These are phyloP conservation scores for Phytophthora sp. DNA, from an alignment of 352 stramenopile genomes.

Conservation along the genomic window DNA sequence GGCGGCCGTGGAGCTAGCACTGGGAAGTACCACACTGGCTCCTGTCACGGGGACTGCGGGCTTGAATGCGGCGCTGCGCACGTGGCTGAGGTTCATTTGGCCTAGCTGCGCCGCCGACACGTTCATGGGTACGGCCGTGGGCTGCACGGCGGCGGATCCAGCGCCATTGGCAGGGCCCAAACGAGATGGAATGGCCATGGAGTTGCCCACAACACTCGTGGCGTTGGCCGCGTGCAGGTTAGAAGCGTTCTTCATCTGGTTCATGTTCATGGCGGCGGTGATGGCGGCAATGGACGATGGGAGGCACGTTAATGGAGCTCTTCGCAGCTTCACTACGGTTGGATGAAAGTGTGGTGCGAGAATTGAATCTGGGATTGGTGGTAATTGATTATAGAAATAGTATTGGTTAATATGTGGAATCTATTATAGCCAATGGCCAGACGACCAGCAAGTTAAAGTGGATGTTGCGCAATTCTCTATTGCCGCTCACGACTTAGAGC, in stretches of 20 bases:
- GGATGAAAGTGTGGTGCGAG: background rate
- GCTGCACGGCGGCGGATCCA: conserved; percentile 31
- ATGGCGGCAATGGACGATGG: background rate
- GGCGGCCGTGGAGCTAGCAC: conserved; percentile 30
- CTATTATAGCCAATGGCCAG: background rate
- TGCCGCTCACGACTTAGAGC: conserved; percentile 13
- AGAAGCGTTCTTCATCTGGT: conserved; percentile 56
- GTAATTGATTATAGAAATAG: background rate
- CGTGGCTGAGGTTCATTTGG: conserved; percentile 68
- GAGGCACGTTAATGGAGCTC: conserved; percentile 19
- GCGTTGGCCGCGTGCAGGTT: conserved; percentile 86
- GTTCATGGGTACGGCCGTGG: conserved; percentile 32
- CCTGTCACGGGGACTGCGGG: conserved; percentile 46
- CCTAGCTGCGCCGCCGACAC: conserved; percentile 37
- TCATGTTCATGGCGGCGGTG: conserved; percentile 36
- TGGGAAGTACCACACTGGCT: conserved; percentile 34
- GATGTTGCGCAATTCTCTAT: too few relatives aligned
- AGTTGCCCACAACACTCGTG: conserved; percentile 80
- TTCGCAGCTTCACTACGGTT: background rate
- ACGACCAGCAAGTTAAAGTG: conserved; percentile 12
- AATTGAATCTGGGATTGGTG: background rate
- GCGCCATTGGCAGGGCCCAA: conserved; percentile 38
- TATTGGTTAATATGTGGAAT: background rate
- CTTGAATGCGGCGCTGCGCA: conserved; percentile 76
- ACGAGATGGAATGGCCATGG: conserved; percentile 73